phyloP scores from a whole-genome alignment of 139 green algal species.

The Picocystis salinarum region DNA sequence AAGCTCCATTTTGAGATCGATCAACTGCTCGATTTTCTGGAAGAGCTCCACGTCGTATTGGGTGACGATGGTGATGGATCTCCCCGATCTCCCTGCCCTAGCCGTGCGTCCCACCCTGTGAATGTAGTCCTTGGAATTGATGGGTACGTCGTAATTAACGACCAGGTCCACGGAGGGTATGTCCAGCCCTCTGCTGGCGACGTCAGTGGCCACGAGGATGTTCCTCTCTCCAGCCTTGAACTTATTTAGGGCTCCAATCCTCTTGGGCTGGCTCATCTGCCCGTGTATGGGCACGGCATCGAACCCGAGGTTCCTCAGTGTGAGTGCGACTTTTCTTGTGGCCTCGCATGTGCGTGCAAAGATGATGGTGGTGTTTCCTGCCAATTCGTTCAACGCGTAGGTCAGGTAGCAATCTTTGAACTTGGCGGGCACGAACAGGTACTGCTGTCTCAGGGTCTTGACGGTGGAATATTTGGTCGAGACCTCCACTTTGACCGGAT shows the following conservation, averaged over 20 bases:
- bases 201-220: slow-evolving; percentile 74
- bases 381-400: slow-evolving; percentile 70
- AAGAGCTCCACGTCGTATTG: slow-evolving; percentile 98
- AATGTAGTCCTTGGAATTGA: slow-evolving; percentile 88
- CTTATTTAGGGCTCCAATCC: slow-evolving; percentile 86
- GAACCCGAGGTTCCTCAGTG: slow-evolving; percentile 91
- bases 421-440: slow-evolving; percentile 94
- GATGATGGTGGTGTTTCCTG: slow-evolving; percentile 51
- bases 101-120: slow-evolving; percentile 90
- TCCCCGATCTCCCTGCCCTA: slow-evolving; percentile 69
- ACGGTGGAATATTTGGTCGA: slow-evolving; percentile 82
- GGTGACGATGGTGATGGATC: slow-evolving; percentile 81
- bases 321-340: slow-evolving; percentile 67
- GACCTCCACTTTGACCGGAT: slow-evolving; percentile 94
- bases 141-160: slow-evolving; percentile 93
- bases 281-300: slow-evolving; percentile 91
- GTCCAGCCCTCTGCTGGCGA: slow-evolving; percentile 78
- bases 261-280: slow-evolving; percentile 95
- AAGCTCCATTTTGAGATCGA: slow-evolving; percentile 55
- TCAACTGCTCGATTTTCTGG: slow-evolving; percentile 91
- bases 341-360: slow-evolving; percentile 92
- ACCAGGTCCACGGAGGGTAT: slow-evolving; percentile 89
- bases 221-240: slow-evolving; percentile 85
- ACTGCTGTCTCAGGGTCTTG: slow-evolving; percentile 92
- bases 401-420: slow-evolving; percentile 94